Conservation (phyloP, 495 filamentous ascomycete genomes). For the Aspergillus leporis region DNA sequence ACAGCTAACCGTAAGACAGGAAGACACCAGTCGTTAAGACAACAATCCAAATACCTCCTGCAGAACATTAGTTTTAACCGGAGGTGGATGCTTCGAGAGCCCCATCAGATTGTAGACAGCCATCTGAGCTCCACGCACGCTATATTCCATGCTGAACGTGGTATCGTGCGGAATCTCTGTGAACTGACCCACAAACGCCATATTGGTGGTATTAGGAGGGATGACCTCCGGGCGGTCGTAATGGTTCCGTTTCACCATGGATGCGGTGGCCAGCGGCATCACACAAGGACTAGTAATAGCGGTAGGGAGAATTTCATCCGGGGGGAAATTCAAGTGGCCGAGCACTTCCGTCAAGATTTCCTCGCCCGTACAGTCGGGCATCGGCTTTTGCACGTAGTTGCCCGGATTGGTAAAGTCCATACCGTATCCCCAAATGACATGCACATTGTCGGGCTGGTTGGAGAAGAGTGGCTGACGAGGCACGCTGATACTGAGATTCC, state of each 20-base stretch:
- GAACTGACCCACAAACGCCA: slow-evolving; percentile 45
- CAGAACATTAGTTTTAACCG: slow-evolving; percentile 15
- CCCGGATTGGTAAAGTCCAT: slow-evolving; percentile 28
- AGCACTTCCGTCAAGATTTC: slow-evolving; percentile 43
- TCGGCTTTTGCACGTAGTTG: slow-evolving; percentile 39
- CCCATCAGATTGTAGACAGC: slow-evolving; percentile 33
- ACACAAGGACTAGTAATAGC: slow-evolving; percentile 29
- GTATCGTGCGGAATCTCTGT: slow-evolving; percentile 42
- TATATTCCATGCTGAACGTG: slow-evolving; percentile 43
- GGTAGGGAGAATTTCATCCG: slow-evolving; percentile 13
- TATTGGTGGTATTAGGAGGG: slow-evolving; percentile 31
- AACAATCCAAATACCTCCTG: slow-evolving; percentile 33
- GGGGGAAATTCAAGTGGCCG: slow-evolving; percentile 28
- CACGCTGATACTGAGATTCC: slow-evolving; percentile 38
- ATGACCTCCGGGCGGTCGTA: slow-evolving; percentile 39
- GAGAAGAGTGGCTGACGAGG: slow-evolving; percentile 40
- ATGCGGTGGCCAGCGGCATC: slow-evolving; percentile 37
- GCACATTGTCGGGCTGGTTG: slow-evolving; percentile 27
- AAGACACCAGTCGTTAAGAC: neutral
- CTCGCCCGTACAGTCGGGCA: slow-evolving; percentile 36
- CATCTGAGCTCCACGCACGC: slow-evolving; percentile 41
- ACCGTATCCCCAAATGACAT: slow-evolving; percentile 41
- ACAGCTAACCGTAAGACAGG: neutral
- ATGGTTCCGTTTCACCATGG: slow-evolving; percentile 31
- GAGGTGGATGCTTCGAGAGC: slow-evolving; percentile 11